A percentile compares a stretch with the other conserved stretches of the same genome.
Evolutionary conservation across 140 eudicot genomes (phyloP).

Genomic region (Senecio squalidus): DNA sequence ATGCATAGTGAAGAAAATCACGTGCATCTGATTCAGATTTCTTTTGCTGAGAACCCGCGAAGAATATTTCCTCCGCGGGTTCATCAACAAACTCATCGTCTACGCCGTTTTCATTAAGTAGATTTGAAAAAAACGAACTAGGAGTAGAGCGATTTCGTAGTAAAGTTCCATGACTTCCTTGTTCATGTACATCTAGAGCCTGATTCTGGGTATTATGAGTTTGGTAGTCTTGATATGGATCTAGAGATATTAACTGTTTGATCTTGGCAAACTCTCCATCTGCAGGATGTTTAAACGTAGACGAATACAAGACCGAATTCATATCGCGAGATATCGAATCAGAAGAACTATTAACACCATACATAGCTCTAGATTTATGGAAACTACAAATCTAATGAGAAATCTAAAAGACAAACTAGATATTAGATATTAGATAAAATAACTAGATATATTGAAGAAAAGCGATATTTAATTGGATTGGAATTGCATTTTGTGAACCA

Average conservation of each 20-base stretch:
- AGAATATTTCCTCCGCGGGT: constrained; percentile 38
- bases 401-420: background rate
- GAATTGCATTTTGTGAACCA: constrained; percentile 1
- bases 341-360: constrained; percentile 25
- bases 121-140: constrained; percentile 49
- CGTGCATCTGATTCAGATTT: constrained; percentile 25
- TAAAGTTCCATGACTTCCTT: constrained; percentile 24
- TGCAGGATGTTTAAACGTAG: constrained; percentile 36
- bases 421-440: background rate
- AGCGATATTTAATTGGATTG: no score
- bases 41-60: background rate
- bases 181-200: background rate
- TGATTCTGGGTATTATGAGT: constrained; percentile 9
- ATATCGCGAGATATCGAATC: constrained; percentile 43
- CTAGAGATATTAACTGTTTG: constrained; percentile 33
- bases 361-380: constrained; percentile 4
- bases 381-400: background rate
- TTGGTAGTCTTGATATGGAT: constrained; percentile 18
- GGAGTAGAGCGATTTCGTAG: constrained; percentile 68
- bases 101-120: constrained; percentile 30
- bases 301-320: constrained; percentile 28
- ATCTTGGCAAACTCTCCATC: constrained; percentile 41
- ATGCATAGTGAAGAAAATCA: constrained; percentile 16
- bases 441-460: background rate
- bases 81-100: constrained; percentile 33